Conservation (phyloP, 2,329 filamentous ascomycete species). For the Chalaropsis thielavioides region DNA sequence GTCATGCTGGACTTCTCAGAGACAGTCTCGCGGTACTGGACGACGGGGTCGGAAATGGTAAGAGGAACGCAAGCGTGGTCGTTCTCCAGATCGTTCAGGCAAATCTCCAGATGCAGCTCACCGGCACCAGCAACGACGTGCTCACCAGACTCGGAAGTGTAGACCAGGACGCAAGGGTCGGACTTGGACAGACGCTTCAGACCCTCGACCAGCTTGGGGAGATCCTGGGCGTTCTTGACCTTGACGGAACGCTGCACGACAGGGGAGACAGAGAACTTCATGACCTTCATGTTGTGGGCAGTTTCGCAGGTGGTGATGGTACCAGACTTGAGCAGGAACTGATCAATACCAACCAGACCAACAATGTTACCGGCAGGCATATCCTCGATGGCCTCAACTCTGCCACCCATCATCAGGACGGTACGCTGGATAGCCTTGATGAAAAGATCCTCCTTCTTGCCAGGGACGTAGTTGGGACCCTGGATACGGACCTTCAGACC, state of each 20-base stretch:
- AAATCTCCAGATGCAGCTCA: conserved; percentile 99
- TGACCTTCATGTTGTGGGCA: conserved; percentile 99
- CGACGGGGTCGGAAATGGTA: conserved; percentile 94
- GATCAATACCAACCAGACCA: conserved; percentile 96
- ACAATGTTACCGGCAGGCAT: conserved; percentile 99
- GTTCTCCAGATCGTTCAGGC: conserved; percentile 98
- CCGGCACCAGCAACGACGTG: conserved; percentile 98
- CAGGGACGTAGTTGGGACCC: conserved; percentile 95
- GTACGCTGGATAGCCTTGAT: conserved; percentile 99
- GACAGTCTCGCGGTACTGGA: conserved; percentile 97
- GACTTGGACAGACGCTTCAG: conserved; percentile 99
- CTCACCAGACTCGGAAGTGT: conserved; percentile 84
- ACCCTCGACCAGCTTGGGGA: conserved; percentile 99
- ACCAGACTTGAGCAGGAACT: conserved; percentile 99
- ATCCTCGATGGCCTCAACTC: conserved; percentile 97
- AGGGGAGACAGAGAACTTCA: conserved; percentile 99
- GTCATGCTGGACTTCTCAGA: conserved; percentile 73
- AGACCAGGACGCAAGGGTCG: conserved; percentile 91
- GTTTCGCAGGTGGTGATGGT: conserved; percentile 94
- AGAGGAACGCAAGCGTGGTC: conserved; percentile 98
- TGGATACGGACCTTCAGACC: conserved; percentile 99
- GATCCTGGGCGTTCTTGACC: conserved; percentile 99
- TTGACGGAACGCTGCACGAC: conserved; percentile 97
- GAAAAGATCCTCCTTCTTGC: conserved; percentile 98
- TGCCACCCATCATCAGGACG: conserved; percentile 99